Evolutionary conservation across 768 basidiomycete genomes (phyloP).

Genomic region (Kwoniella sp.): DNA sequence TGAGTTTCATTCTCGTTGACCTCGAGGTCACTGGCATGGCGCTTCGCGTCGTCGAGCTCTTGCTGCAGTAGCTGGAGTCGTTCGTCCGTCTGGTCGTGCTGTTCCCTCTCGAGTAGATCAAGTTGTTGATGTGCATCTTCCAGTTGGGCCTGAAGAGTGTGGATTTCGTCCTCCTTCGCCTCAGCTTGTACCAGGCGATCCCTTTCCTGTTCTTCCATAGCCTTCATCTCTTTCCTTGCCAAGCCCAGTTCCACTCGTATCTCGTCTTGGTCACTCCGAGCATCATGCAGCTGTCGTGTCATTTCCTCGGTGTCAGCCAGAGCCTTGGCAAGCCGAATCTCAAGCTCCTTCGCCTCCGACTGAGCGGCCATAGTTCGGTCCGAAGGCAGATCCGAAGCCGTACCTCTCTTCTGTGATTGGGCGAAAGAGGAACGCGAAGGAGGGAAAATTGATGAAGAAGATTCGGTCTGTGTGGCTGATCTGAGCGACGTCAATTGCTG

Average conservation of each 20-base stretch:
- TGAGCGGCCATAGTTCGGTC: slow-evolving; percentile 37
- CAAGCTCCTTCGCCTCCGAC: slow-evolving; percentile 39
- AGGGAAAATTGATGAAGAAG: slow-evolving; percentile 15
- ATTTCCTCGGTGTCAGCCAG: slow-evolving; percentile 26
- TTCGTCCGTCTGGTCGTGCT: slow-evolving; percentile 4
- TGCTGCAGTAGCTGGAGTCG: background rate
- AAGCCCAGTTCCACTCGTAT: slow-evolving; percentile 1
- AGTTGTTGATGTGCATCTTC: slow-evolving; percentile 20
- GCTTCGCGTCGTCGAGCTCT: slow-evolving; percentile 14
- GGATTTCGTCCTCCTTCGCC: slow-evolving; percentile 1
- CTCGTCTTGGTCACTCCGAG: background rate
- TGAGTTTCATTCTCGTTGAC: slow-evolving; percentile 6
- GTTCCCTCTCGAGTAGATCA: background rate
- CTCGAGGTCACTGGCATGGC: background rate
- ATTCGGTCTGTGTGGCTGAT: slow-evolving; percentile 9
- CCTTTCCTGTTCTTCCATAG: slow-evolving; percentile 24
- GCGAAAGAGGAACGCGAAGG: slow-evolving; percentile 18
- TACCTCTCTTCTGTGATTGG: slow-evolving; percentile 1
- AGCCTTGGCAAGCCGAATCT: slow-evolving; percentile 45
- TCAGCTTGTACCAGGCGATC: slow-evolving; percentile 23
- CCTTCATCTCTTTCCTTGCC: background rate
- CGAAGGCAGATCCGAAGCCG: slow-evolving; percentile 7
- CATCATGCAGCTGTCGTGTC: slow-evolving; percentile 3
- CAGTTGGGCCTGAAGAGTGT: slow-evolving; percentile 1
- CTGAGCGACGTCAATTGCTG: slow-evolving; percentile 7